Base-by-base conservation (phyloP, 495 filamentous ascomycete genomes). In the Glarea lozoyensis region DNA sequence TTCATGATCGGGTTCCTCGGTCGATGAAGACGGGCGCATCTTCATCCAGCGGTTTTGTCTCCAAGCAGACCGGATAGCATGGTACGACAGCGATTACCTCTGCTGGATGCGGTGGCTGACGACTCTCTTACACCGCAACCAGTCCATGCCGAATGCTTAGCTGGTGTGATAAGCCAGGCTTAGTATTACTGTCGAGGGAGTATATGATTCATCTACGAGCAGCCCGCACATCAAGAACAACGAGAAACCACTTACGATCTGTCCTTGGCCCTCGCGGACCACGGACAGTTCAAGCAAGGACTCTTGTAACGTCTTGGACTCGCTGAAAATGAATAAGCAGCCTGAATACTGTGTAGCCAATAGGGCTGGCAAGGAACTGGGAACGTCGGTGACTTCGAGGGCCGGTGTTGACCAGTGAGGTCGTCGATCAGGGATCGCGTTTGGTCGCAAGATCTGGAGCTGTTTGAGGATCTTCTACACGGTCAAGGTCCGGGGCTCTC, bases 381-480 rank as follows among this genome's bases (percentile, higher is more conserved):
- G n/a, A n/a, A n/a, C n/a, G n/a, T n/a, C n/a, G n/a, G n/a, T n/a
- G n/a, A n/a, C n/a, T n/a, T 7, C 25, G 25, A 29, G 25, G 25
- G 25, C 25, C n/a, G 25, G 7, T 29, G 25, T 7, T n/a, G 35
- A 7, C 35, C 35, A 37, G 22, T 37, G 22, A 37, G 35, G 35
- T 21, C 10, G 10, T 9, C 4, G 19, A 22, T 41, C 50, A 39
- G 46, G 50, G 50, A 43, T 46, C 18, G 25, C 41, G 46, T 54
- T 50, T 54, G 43, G 46, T 45, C 34, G 43, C 37, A 48, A 47
- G 45, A 44, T 48, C 37, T 34, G 39, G 43, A 25, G 41, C 41
- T 48, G 50, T 54, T 54, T 49, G 50, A 54, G 43, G 51, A 54
- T 54, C 51, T 46, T 47, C 51, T 36, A 44, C 46, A 43, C 38